Conservation (phyloP, 192 early-diverging fungal species). For the Spinellus fusiger region DNA sequence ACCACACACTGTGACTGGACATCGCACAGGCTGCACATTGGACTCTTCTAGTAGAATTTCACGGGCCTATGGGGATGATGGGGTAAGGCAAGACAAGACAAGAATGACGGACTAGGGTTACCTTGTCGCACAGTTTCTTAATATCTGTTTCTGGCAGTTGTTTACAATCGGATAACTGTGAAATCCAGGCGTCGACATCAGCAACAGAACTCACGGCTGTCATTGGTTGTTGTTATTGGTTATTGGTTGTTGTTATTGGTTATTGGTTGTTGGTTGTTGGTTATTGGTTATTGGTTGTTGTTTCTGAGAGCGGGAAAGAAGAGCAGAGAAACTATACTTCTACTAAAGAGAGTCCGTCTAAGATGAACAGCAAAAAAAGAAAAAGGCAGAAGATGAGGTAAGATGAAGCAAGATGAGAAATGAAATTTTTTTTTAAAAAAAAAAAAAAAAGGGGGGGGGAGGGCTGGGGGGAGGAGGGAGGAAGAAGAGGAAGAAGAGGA, state of each 20-base stretch:
- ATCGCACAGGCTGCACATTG: constrained; percentile 96
- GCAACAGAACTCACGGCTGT: constrained; percentile 56
- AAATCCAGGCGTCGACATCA: constrained; percentile 91
- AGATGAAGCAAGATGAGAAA: background rate
- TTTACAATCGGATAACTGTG: constrained; percentile 88
- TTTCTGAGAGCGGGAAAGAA: background rate
- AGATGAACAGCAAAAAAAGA: background rate
- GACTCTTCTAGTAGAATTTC: constrained; percentile 94
- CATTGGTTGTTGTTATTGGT: no score
- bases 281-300: no score
- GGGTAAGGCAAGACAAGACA: background rate
- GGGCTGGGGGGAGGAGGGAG: background rate
- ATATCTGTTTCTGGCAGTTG: constrained; percentile 91
- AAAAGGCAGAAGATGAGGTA: background rate
- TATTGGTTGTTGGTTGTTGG: no score
- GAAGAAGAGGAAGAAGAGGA: background rate
- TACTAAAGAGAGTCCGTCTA: no score
- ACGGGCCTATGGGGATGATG: constrained; percentile 62
- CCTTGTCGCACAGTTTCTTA: constrained; percentile 96
- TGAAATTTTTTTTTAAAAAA: background rate
- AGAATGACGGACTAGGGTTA: constrained; percentile 30
- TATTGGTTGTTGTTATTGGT: no score
- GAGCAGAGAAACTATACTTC: background rate
- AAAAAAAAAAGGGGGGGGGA: constrained; percentile 2
- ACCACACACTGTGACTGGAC: constrained; percentile 98